Evolutionary conservation across 495 filamentous ascomycete genomes (phyloP), one percentile per base, ranked within the genome.

Genomic region (Hypoxylon subgilvum): DNA sequence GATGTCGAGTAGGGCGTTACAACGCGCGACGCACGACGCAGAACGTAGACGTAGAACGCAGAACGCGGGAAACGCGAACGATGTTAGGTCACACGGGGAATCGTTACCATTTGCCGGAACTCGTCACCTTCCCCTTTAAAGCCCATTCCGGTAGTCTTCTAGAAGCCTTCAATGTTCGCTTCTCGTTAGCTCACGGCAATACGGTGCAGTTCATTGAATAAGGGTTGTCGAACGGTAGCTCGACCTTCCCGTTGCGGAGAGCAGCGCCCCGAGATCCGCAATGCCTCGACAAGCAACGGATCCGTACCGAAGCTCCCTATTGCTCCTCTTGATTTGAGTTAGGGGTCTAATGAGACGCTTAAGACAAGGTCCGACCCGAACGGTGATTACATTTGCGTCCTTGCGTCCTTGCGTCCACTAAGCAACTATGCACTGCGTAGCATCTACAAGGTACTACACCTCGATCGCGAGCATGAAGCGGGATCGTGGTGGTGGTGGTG

Each of bases 361-460:
- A 27, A 8, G 8, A 8, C 3, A 8, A 27, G 8, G 23, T 27
- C 23, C 4, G 23, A 8, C 8, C 23, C 23, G 23, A 27, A 27
- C 4, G 23, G 4, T 27, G 23, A 8, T 27, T 3, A 27, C 18
- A 38, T 5, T 18, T 42, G 52, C n/a, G n/a, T n/a, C n/a, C n/a
- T n/a, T n/a, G n/a, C n/a, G n/a, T n/a, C n/a, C n/a, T n/a, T 30
- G 57, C 35, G 48, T 17, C 49, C 40, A 48, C 57, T 61, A 54
- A 61, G 57, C 57, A 54, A 48, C 57, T 61, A 54, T 54, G 57
- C 57, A 54, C 43, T 23, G 42, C 31, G 17, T 40, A 18, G n/a
- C 5, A 40, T 16, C 16, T 40, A 40, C 13, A n/a, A n/a, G n/a
- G 43, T 28, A 23, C 43, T 4, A 39, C 9, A 58, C 12, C 17